Conservation (phyloP, 495 filamentous ascomycete genomes). For the Penicillium robsamsonii region DNA sequence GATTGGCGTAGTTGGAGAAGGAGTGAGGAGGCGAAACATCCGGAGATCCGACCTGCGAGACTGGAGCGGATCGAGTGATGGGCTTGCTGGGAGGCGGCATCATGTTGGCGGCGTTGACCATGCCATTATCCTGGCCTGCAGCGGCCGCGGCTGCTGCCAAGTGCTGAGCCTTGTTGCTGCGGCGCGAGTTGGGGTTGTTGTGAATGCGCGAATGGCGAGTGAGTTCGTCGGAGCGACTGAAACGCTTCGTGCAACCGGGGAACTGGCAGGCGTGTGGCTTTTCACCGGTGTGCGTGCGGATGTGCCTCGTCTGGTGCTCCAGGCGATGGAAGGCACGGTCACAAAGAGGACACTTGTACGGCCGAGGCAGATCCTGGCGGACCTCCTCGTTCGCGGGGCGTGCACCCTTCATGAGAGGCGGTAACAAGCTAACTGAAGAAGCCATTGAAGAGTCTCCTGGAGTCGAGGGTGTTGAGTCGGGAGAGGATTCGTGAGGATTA, state of each 20-base stretch:
- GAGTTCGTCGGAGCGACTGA: conserved; percentile 94
- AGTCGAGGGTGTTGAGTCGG: conserved; percentile 32
- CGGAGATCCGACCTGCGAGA: conserved; percentile 84
- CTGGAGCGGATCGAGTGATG: conserved; percentile 80
- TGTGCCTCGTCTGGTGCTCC: conserved; percentile 97
- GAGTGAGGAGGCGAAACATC: conserved; percentile 95
- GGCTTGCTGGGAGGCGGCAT: conserved; percentile 77
- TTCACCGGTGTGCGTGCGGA: conserved; percentile 96
- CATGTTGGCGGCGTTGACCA: conserved; percentile 51
- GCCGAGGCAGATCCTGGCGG: conserved; percentile 81
- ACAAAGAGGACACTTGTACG: conserved; percentile 97
- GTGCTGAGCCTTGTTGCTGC: conserved; percentile 84
- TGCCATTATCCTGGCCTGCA: conserved; percentile 48
- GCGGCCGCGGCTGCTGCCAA: conserved; percentile 55
- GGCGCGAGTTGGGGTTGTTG: conserved; percentile 95
- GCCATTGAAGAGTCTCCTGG: conserved; percentile 57
- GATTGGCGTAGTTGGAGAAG: conserved; percentile 70
- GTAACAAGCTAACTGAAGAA: conserved; percentile 64
- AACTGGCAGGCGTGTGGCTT: conserved; percentile 96
- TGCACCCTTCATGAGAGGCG: conserved; percentile 63
- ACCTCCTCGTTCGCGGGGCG: conserved; percentile 57
- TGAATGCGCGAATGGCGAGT: conserved; percentile 98
- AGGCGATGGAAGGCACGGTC: conserved; percentile 98
- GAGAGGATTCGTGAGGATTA: conserved; percentile 53
- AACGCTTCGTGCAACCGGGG: conserved; percentile 94